Evolutionary conservation across 768 basidiomycete species (phyloP).

Genomic region (Hericium rajendrae): DNA sequence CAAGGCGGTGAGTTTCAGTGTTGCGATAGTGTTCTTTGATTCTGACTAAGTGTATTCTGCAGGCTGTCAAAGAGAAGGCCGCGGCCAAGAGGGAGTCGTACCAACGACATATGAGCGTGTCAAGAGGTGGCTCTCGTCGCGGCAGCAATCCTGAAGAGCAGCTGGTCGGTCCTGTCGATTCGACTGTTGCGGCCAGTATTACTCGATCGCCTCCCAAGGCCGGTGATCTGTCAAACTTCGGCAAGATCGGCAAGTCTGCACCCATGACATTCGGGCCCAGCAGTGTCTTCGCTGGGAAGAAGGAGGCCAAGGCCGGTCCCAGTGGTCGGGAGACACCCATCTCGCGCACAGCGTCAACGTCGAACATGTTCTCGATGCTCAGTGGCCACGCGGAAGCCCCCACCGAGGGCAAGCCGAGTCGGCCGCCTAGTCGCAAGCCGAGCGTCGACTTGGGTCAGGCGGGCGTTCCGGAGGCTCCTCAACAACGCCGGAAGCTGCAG

Average conservation of each 20-base stretch:
- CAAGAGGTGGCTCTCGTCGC: constrained; percentile 76
- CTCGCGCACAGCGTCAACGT: constrained; percentile 65
- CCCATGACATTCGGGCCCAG: constrained; percentile 76
- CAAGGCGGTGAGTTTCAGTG: constrained; percentile 50
- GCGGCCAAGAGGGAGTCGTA: constrained; percentile 66
- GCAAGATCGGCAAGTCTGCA: constrained; percentile 65
- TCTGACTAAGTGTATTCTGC: not conserved
- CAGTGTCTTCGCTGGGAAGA: constrained; percentile 73
- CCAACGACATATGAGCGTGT: constrained; percentile 68
- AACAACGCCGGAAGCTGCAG: constrained; percentile 61
- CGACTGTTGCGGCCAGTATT: no score
- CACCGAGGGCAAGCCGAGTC: constrained; percentile 46
- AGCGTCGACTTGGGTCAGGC: constrained; percentile 40
- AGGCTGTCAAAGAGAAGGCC: constrained; percentile 88
- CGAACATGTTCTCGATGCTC: constrained; percentile 87
- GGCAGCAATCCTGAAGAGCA: constrained; percentile 64
- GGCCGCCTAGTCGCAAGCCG: constrained; percentile 39
- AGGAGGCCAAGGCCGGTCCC: constrained; percentile 36
- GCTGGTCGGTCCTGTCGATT: constrained; percentile 52
- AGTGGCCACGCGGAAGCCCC: constrained; percentile 50
- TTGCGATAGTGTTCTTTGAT: no score
- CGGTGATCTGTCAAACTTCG: constrained; percentile 80
- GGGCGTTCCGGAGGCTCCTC: constrained; percentile 32
- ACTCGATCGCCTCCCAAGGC: constrained; percentile 70
- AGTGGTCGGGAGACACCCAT: constrained; percentile 49